Conservation (phyloP, 257 asterid species). For the Ligustrum vulgare region DNA sequence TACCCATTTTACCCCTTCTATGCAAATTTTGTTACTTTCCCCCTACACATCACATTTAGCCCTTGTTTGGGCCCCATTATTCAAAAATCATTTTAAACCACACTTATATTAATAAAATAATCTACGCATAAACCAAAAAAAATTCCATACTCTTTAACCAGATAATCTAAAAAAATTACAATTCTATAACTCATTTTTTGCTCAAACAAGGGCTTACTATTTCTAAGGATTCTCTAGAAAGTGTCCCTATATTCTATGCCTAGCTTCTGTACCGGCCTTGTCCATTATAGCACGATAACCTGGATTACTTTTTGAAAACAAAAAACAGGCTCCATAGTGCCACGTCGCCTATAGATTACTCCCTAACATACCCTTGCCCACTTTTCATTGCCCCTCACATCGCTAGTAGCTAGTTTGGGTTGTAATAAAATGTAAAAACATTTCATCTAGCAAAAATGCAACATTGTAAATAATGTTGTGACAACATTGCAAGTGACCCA, state of each 20-base stretch:
- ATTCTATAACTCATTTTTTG: too few species aligned
- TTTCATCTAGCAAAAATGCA: neutral
- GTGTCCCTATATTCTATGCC: neutral
- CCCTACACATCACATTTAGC: neutral
- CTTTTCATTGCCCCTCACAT: neutral
- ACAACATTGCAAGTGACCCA: neutral
- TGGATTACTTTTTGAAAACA: neutral
- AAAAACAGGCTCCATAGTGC: neutral
- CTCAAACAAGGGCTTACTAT: too few species aligned
- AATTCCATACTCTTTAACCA: too few species aligned
- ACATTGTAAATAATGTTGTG: neutral
- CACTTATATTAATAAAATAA: too few species aligned
- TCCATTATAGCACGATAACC: neutral
- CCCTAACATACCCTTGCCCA: neutral
- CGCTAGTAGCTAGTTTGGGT: neutral
- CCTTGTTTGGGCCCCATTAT: too few species aligned
- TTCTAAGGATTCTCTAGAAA: neutral
- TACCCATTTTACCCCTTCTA: neutral
- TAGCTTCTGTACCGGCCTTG: neutral
- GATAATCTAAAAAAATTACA: too few species aligned
- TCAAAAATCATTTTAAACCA: too few species aligned
- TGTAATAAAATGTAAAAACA: neutral
- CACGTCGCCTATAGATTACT: neutral
- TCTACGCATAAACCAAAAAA: too few species aligned
- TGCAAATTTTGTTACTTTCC: neutral